Evolutionary conservation across 495 filamentous ascomycete species (phyloP).

Genomic region (Hypoxylon fuscum): DNA sequence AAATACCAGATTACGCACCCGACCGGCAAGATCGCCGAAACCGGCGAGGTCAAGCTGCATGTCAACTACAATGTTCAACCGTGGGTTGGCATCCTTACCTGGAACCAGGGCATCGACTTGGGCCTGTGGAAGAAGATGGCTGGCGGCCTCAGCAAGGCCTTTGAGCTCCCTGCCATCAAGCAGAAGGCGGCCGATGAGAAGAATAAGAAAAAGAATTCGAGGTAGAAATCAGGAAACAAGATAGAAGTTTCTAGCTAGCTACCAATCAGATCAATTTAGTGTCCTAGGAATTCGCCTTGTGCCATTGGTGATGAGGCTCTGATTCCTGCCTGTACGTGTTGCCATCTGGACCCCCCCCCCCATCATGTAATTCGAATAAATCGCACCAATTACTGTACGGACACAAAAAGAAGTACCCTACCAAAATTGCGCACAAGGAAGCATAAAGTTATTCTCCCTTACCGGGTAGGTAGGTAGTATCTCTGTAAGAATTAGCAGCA

Average conservation of each 20-base stretch:
- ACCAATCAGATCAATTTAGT: no score
- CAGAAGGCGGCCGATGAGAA: constrained; percentile 52
- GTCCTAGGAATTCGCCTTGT: no score
- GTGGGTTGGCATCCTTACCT: constrained; percentile 88
- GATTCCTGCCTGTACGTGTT: no score
- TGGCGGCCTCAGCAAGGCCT: constrained; percentile 70
- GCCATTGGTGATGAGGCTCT: no score
- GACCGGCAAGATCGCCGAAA: constrained; percentile 73
- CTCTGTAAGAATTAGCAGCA: no score
- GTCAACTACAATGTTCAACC: constrained; percentile 97
- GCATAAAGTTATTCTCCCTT: no score
- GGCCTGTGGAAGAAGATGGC: constrained; percentile 70
- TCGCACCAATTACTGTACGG: no score
- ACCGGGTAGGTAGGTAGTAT: no score
- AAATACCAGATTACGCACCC: constrained; percentile 97
- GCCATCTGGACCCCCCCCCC: no score
- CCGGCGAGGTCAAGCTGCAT: constrained; percentile 75
- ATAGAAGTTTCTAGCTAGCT: neutral
- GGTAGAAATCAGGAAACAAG: neutral
- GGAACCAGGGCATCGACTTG: constrained; percentile 69
- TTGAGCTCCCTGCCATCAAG: constrained; percentile 81
- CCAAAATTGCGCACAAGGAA: no score
- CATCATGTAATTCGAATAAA: no score
- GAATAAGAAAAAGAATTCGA: neutral
- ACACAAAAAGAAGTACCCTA: no score